Base-by-base conservation (phyloP, 352 stramenopile genomes). In the Saprolegnia parasitica region DNA sequence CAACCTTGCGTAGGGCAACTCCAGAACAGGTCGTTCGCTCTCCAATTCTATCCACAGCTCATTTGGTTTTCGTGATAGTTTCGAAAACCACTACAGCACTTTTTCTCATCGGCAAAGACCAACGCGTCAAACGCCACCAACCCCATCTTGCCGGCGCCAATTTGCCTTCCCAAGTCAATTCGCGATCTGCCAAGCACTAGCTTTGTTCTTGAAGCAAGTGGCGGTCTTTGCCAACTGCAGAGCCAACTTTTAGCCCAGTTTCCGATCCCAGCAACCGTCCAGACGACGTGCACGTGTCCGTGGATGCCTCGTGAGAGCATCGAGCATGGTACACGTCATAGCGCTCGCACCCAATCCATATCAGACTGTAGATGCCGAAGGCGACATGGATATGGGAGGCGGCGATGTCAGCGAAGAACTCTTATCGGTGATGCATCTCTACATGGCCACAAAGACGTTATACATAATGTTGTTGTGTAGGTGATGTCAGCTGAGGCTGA, bases 31-130 rank as follows among this genome's bases (percentile, higher is more conserved):
- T 35, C 5, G 29, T 35, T 35, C 5, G 29, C 29, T 35, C 29
- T 35, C 29, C 42, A 49, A 10, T 49, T 49, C 42, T 49, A 49
- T 35, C 29, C 29, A 5, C 42, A n/a, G 42, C 42, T 49, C 8
- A n/a, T 49, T 49, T 49, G 3, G 18, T 49, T 35, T 55, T 55
- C n/a, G 24, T 60, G 24, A 60, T 60, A 60, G 52, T 60, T 60
- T n/a, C 35, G 52, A 15, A 60, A 60, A 9, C 35, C 52, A 16
- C 11, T 60, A 16, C 52, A 42, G 52, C 52, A 60, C n/a, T 60
- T 60, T 40, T 60, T 60, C 20, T 9, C 52, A 60, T n/a, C 52
- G 16, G n/a, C 35, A 40, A n/a, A 16, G 13, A 2, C 35, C 11
- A 60, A 24, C 11, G 24, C 52, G 20, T n/a, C 11, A 49, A 8